phyloP scores from a whole-genome alignment of 345 rosid genomes.

The Toxicodendron radicans region DNA sequence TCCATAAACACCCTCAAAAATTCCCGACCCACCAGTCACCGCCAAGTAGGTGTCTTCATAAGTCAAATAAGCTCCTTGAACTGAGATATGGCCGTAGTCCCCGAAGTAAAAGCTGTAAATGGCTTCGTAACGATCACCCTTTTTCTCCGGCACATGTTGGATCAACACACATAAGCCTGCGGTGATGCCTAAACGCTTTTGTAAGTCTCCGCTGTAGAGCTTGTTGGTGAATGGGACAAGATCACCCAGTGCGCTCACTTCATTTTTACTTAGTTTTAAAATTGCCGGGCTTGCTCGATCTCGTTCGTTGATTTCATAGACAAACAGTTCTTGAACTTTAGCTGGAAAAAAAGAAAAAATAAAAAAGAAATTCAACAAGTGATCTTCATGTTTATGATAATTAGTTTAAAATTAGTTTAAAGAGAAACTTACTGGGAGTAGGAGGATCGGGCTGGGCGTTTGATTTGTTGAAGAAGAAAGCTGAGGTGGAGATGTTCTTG shows the following conservation, averaged over 20 bases:
- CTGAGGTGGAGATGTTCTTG: constrained; percentile 19
- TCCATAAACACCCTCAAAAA: constrained; percentile 54
- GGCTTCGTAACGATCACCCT: constrained; percentile 57
- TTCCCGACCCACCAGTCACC: constrained; percentile 53
- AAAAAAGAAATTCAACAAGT: neutral
- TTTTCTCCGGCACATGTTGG: constrained; percentile 41
- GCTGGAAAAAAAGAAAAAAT: constrained; percentile 22
- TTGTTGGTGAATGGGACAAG: constrained; percentile 57
- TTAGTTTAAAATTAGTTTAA: too few species aligned
- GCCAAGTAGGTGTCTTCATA: constrained; percentile 46
- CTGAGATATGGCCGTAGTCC: constrained; percentile 52
- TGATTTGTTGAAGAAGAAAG: constrained; percentile 29
- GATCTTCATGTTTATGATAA: neutral
- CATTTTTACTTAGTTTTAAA: constrained; percentile 42
- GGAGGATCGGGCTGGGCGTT: constrained; percentile 15
- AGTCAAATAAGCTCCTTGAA: constrained; percentile 53
- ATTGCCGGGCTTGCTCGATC: constrained; percentile 56
- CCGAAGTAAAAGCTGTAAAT: constrained; percentile 60
- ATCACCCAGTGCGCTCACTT: constrained; percentile 43
- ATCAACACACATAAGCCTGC: constrained; percentile 51
- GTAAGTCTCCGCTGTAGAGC: constrained; percentile 53
- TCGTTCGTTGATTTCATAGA: constrained; percentile 56
- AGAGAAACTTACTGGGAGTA: constrained; percentile 13
- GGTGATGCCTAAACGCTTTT: constrained; percentile 49
- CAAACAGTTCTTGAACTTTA: constrained; percentile 45